phyloP scores from a whole-genome alignment of 768 basidiomycete genomes.

The Lenzites betulinus region DNA sequence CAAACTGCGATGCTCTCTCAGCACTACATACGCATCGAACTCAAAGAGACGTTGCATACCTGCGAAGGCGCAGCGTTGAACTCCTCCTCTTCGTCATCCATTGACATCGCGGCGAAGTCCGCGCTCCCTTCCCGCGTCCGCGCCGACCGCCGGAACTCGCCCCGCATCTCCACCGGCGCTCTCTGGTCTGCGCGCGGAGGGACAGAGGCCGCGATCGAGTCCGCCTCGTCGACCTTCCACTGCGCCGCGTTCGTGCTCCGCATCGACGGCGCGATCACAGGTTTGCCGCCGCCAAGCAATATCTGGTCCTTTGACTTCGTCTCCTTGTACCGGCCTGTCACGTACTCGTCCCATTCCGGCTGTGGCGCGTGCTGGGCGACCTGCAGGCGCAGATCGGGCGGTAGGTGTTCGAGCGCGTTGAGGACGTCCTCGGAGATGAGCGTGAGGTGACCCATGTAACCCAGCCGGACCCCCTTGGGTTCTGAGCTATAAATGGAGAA shows the following conservation, averaged over 20 bases:
- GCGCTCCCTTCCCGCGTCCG: constrained; percentile 55
- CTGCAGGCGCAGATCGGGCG: constrained; percentile 67
- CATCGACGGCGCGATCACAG: constrained; percentile 48
- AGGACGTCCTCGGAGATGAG: constrained; percentile 95
- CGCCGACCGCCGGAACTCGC: constrained; percentile 61
- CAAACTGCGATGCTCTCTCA: constrained; percentile 54
- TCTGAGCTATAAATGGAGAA: constrained; percentile 49
- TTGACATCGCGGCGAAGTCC: constrained; percentile 59
- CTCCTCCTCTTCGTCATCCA: constrained; percentile 49
- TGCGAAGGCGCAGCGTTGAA: constrained; percentile 45
- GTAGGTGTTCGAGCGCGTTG: constrained; percentile 85
- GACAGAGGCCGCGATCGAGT: constrained; percentile 27
- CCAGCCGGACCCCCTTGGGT: constrained; percentile 78
- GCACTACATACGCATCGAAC: background rate
- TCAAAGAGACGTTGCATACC: constrained; percentile 34
- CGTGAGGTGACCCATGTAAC: constrained; percentile 96
- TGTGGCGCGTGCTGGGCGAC: constrained; percentile 73
- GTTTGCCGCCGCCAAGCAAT: constrained; percentile 86
- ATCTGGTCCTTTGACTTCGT: constrained; percentile 81
- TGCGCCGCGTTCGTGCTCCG: constrained; percentile 67
- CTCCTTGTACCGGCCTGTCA: constrained; percentile 81
- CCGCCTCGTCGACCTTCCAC: constrained; percentile 73
- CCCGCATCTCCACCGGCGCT: constrained; percentile 37
- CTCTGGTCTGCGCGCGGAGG: constrained; percentile 18
- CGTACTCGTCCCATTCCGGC: constrained; percentile 88